A percentile compares a stretch with the other conserved stretches of the same genome.
Conservation (phyloP, 805 yeast genomes). For the Scheffersomyces amazonensis region DNA sequence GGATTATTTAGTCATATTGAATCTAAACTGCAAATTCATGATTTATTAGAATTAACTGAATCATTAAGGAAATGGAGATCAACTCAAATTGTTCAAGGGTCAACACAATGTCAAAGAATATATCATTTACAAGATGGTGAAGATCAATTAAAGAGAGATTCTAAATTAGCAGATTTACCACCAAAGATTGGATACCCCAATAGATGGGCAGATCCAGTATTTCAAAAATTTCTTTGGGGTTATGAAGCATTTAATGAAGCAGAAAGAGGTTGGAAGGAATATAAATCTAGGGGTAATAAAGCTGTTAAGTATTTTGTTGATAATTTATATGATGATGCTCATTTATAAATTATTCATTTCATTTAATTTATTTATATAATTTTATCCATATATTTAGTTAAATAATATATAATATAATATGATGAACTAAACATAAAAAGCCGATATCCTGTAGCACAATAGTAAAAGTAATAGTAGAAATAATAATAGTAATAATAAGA, state of each 20-base stretch:
- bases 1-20: constrained; percentile 14
- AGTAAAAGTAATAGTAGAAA: too few species aligned
- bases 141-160: constrained; percentile 21
- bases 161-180: constrained; percentile 10
- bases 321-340: constrained; percentile 7
- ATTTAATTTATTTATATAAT: background rate
- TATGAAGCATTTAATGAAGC: constrained; percentile 24
- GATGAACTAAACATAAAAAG: too few species aligned
- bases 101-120: constrained; percentile 13
- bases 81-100: constrained; percentile 20
- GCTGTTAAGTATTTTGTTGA: constrained; percentile 3
- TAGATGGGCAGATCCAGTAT: constrained; percentile 22
- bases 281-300: constrained; percentile 5
- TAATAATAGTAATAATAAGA: too few species aligned
- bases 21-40: constrained; percentile 14
- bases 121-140: constrained; percentile 26
- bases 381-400: background rate
- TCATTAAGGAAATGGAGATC: constrained; percentile 19
- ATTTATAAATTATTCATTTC: background rate
- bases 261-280: constrained; percentile 12
- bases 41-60: constrained; percentile 13
- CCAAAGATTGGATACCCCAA: constrained; percentile 18
- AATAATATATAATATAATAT: too few species aligned
- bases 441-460: too few species aligned
- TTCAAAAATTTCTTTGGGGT: constrained; percentile 23